Percentiles rank a stretch among this genome's conserved stretches.
Evolutionary conservation across 768 basidiomycete genomes (phyloP).

Genomic region (Pulveroboletus sp.): DNA sequence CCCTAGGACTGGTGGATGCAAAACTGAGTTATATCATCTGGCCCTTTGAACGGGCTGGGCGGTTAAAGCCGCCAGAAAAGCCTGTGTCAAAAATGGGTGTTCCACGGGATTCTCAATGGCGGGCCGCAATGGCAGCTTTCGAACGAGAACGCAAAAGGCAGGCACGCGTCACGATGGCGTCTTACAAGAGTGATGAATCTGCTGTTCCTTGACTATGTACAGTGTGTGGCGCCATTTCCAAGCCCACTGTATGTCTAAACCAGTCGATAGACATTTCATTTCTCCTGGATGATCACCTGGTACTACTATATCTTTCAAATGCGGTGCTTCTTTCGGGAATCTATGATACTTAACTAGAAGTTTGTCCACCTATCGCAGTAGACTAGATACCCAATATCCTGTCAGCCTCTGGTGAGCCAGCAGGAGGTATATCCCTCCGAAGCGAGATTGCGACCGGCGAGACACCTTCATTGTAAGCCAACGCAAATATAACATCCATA

Average conservation of each 20-base stretch:
- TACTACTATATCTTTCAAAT: not conserved
- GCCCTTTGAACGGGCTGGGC: slow-evolving; percentile 47
- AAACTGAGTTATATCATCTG: slow-evolving; percentile 47
- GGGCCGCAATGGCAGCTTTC: slow-evolving; percentile 28
- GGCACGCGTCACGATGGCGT: slow-evolving; percentile 13
- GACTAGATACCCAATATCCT: slow-evolving; percentile 35
- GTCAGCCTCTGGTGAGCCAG: slow-evolving; percentile 43
- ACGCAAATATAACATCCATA: slow-evolving; percentile 45
- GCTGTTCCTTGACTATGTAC: slow-evolving; percentile 1
- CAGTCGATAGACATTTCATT: not conserved
- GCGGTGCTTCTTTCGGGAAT: not conserved
- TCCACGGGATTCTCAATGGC: slow-evolving; percentile 23
- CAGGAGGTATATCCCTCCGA: slow-evolving; percentile 40
- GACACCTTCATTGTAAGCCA: slow-evolving; percentile 41
- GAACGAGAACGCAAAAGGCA: slow-evolving; percentile 27
- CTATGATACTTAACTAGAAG: not conserved
- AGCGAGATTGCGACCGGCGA: slow-evolving; percentile 42
- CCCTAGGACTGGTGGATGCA: slow-evolving; percentile 47
- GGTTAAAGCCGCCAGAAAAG: slow-evolving; percentile 20
- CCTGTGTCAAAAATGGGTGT: slow-evolving; percentile 16
- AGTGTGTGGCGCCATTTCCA: not conserved
- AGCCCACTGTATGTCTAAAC: not conserved
- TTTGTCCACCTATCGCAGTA: slow-evolving; percentile 1
- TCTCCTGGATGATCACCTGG: not conserved
- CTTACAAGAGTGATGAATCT: not conserved